phyloP scores from a whole-genome alignment of 2,329 filamentous ascomycete species.

The Phyllosticta capitalensis region DNA sequence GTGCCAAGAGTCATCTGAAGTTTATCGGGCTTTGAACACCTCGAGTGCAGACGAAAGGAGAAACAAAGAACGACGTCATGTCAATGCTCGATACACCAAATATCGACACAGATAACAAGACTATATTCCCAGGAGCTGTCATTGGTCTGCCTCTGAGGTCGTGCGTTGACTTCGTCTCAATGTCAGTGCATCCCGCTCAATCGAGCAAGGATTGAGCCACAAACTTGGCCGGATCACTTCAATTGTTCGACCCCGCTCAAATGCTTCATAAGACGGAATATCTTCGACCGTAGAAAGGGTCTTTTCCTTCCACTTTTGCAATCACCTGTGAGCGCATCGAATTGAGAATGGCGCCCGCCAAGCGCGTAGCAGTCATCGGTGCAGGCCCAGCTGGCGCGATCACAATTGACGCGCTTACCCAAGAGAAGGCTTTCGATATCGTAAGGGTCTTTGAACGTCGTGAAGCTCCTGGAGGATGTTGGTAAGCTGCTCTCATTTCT shows the following conservation, averaged over 20 bases:
- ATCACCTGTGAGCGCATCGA: background rate
- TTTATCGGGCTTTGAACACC: background rate
- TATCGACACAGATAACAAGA: too few relatives aligned
- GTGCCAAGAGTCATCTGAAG: background rate
- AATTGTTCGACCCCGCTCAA: background rate
- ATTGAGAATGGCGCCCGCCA: background rate
- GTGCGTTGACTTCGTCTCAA: too few relatives aligned
- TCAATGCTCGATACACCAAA: background rate
- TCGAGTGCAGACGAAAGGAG: background rate
- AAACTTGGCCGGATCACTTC: background rate
- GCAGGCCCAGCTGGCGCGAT: constrained; percentile 53
- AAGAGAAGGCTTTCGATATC: constrained; percentile 49
- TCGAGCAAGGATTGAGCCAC: background rate
- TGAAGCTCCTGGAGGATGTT: constrained; percentile 51
- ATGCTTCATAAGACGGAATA: background rate
- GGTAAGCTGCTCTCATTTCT: constrained; percentile 30
- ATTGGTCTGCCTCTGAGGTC: too few relatives aligned
- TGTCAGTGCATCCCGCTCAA: too few relatives aligned
- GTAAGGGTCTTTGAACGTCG: constrained; percentile 55
- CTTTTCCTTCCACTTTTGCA: background rate
- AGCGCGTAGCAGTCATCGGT: constrained; percentile 48
- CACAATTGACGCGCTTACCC: constrained; percentile 48
- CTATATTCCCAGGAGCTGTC: too few relatives aligned
- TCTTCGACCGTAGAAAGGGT: background rate
- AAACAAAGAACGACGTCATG: background rate